Conservation (phyloP, 176 grass and related monocot species). For the Rhipidocladum racemiflorum region DNA sequence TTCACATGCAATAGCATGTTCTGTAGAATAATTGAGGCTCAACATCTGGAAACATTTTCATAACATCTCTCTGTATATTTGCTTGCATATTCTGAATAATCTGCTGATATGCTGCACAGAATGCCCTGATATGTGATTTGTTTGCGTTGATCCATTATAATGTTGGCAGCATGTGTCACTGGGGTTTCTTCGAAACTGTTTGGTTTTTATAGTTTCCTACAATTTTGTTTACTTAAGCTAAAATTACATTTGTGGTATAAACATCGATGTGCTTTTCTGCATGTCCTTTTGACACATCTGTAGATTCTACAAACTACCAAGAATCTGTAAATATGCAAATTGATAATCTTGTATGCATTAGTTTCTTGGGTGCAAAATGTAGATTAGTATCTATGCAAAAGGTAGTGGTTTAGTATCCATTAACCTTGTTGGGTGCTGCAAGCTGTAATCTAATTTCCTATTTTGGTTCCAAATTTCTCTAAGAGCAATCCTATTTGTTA, state of each 20-base stretch:
- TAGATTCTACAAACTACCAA: neutral
- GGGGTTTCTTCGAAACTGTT: slow-evolving; percentile 4
- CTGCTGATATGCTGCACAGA: neutral
- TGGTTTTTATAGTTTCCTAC: neutral
- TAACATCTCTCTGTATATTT: neutral
- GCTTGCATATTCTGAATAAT: neutral
- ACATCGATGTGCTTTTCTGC: neutral
- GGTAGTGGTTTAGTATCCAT: neutral
- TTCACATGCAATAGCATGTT: slow-evolving; percentile 7
- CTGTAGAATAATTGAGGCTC: neutral
- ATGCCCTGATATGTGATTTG: slow-evolving; percentile 5
- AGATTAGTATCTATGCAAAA: slow-evolving; percentile 11
- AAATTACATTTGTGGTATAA: neutral
- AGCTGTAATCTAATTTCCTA: slow-evolving; percentile 12
- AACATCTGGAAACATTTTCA: neutral
- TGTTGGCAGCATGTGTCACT: slow-evolving; percentile 4
- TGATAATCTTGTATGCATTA: neutral
- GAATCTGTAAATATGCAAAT: neutral
- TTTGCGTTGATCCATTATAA: neutral
- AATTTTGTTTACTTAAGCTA: slow-evolving; percentile 2
- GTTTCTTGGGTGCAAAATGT: neutral
- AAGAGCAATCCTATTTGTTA: neutral
- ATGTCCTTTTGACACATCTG: neutral
- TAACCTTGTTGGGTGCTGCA: slow-evolving; percentile 2
- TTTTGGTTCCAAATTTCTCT: neutral